Percentiles rank a stretch among this genome's conserved stretches.
Conservation (phyloP, 2,329 filamentous ascomycete species). For the Microsporum audouinii region DNA sequence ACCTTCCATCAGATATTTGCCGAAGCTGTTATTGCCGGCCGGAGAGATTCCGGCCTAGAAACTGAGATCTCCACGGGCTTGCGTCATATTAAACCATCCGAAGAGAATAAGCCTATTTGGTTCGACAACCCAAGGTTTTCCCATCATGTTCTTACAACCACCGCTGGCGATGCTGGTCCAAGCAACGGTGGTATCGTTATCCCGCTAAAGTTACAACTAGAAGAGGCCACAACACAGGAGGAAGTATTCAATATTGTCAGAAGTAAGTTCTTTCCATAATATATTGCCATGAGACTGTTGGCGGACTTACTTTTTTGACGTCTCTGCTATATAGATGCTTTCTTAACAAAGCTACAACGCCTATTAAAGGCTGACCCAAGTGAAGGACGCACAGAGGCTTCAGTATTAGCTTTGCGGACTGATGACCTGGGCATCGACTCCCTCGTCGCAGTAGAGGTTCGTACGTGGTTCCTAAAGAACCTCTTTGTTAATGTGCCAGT, state of each 20-base stretch:
- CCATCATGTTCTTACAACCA: not conserved
- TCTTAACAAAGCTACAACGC: too few relatives aligned
- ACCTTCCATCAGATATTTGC: conserved; percentile 45
- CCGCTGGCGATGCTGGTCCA: not conserved
- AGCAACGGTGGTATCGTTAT: not conserved
- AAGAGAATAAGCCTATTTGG: not conserved
- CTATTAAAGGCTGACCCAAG: too few relatives aligned
- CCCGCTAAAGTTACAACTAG: not conserved
- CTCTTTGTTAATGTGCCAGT: conserved; percentile 11
- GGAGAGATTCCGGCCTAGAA: conserved; percentile 15
- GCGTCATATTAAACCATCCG: not conserved
- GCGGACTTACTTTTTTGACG: too few relatives aligned
- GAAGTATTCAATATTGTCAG: too few relatives aligned
- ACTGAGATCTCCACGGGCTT: not conserved
- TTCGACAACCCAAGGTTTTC: not conserved
- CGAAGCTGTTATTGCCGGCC: conserved; percentile 39
- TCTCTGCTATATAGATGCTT: too few relatives aligned
- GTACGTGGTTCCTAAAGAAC: conserved; percentile 13
- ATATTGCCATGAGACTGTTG: too few relatives aligned
- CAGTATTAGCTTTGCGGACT: not conserved
- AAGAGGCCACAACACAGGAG: too few relatives aligned
- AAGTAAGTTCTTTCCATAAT: too few relatives aligned
- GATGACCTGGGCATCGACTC: conserved; percentile 13
- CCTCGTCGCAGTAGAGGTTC: conserved; percentile 12
- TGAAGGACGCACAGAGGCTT: too few relatives aligned